Conservation (phyloP, 345 rosid genomes). For the Pistacia atlantica region DNA sequence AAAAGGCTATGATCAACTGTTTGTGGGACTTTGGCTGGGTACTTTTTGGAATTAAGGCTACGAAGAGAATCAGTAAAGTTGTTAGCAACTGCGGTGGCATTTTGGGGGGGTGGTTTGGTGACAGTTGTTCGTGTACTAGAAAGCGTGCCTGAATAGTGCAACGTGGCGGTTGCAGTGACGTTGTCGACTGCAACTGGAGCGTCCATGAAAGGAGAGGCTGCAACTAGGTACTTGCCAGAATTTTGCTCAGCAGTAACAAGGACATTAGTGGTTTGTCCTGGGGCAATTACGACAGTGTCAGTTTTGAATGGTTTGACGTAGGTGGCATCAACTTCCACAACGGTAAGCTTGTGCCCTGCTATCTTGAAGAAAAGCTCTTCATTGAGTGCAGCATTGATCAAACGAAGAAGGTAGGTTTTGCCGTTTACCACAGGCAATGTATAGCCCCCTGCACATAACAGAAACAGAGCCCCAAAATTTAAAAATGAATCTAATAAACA, state of each 20-base stretch:
- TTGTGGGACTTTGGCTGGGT: constrained; percentile 77
- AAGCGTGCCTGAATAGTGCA: constrained; percentile 84
- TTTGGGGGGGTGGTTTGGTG: constrained; percentile 69
- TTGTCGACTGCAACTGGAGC: constrained; percentile 83
- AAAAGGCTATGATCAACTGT: constrained; percentile 67
- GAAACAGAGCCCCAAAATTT: background rate
- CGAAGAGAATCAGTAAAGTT: constrained; percentile 57
- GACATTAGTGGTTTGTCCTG: constrained; percentile 89
- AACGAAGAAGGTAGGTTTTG: constrained; percentile 71
- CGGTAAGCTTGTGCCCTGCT: constrained; percentile 83
- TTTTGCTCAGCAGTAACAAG: constrained; percentile 52
- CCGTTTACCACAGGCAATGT: constrained; percentile 59
- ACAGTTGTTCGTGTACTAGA: constrained; percentile 48
- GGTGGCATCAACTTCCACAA: constrained; percentile 85
- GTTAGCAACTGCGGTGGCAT: constrained; percentile 79
- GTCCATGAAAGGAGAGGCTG: constrained; percentile 93
- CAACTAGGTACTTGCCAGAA: constrained; percentile 68
- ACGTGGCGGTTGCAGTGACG: constrained; percentile 73
- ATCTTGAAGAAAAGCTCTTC: constrained; percentile 95
- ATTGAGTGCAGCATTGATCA: constrained; percentile 92
- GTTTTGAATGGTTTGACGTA: constrained; percentile 82
- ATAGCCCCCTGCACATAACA: constrained; percentile 44
- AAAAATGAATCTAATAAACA: background rate
- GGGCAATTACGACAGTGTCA: constrained; percentile 68
- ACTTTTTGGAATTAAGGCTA: constrained; percentile 70